Evolutionary conservation across 2,329 filamentous ascomycete species (phyloP).

Genomic region (Erysiphe pisi): DNA sequence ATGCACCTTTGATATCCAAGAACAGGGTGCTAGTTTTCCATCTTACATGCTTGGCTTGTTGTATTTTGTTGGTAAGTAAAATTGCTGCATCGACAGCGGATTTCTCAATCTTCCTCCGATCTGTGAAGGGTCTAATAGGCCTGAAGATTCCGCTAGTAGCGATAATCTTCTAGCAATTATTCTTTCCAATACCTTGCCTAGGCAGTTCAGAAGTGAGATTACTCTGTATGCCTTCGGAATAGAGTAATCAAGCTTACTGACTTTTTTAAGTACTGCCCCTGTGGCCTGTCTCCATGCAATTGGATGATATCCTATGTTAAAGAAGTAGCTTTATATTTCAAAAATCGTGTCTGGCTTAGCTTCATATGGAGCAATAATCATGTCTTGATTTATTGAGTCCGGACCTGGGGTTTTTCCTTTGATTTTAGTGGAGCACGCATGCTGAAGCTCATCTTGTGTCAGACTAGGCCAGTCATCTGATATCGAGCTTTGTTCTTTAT

Average conservation of each 20-base stretch:
- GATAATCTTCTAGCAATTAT: neutral
- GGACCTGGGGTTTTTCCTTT: slow-evolving; percentile 23
- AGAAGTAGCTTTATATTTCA: neutral
- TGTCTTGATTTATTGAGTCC: neutral
- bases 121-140: neutral
- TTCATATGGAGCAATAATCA: neutral
- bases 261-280: neutral
- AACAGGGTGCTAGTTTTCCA: neutral
- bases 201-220: neutral
- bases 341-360: slow-evolving; percentile 1
- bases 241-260: neutral
- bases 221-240: neutral
- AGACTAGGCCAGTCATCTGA: neutral
- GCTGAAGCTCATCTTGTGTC: neutral
- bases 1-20: neutral
- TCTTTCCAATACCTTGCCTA: neutral
- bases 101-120: slow-evolving; percentile 5
- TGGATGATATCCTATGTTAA: slow-evolving; percentile 18
- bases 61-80: neutral
- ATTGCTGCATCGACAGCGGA: slow-evolving; percentile 4
- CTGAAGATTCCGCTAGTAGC: neutral
- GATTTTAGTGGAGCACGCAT: neutral
- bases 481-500: neutral
- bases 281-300: neutral
- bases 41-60: neutral